Conservation (phyloP, 352 stramenopile species). For the Globisporangium spinosum region DNA sequence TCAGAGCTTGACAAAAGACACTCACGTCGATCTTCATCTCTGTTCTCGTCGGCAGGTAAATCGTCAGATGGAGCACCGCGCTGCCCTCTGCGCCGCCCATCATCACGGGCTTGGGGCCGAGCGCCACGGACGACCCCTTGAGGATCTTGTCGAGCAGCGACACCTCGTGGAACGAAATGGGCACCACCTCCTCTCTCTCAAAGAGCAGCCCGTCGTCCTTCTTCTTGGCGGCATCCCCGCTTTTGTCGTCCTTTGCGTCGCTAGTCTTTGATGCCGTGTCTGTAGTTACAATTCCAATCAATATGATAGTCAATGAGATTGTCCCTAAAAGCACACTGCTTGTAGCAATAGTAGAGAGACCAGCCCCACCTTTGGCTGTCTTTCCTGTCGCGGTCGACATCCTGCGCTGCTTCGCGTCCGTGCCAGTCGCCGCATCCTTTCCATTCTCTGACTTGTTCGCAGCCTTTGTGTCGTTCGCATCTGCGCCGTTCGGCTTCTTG, state of each 20-base stretch:
- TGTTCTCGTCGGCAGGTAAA: slow-evolving; percentile 77
- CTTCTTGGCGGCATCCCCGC: slow-evolving; percentile 12
- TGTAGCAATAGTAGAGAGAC: background rate
- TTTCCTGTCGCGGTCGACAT: slow-evolving; percentile 11
- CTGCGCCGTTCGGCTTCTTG: slow-evolving; percentile 15
- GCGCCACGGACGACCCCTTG: slow-evolving; percentile 43
- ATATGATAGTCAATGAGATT: background rate
- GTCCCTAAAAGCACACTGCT: background rate
- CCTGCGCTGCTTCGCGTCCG: slow-evolving; percentile 15
- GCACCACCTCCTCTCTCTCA: slow-evolving; percentile 56
- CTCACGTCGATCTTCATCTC: slow-evolving; percentile 88
- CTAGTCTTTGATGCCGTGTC: slow-evolving; percentile 9
- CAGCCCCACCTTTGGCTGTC: slow-evolving; percentile 16
- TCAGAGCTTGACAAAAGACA: background rate
- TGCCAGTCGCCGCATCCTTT: slow-evolving; percentile 6
- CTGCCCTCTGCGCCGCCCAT: slow-evolving; percentile 54
- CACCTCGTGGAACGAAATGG: slow-evolving; percentile 62
- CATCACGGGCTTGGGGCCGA: slow-evolving; percentile 52
- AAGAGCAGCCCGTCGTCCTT: slow-evolving; percentile 64
- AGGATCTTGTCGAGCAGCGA: slow-evolving; percentile 78
- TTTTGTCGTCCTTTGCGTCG: slow-evolving; percentile 14
- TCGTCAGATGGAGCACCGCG: slow-evolving; percentile 76
- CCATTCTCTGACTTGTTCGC: slow-evolving; percentile 20
- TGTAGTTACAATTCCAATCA: background rate
- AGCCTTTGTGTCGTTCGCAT: slow-evolving; percentile 9